Conservation (phyloP, 177 flowering plant species). For the Vitis hybrid region DNA sequence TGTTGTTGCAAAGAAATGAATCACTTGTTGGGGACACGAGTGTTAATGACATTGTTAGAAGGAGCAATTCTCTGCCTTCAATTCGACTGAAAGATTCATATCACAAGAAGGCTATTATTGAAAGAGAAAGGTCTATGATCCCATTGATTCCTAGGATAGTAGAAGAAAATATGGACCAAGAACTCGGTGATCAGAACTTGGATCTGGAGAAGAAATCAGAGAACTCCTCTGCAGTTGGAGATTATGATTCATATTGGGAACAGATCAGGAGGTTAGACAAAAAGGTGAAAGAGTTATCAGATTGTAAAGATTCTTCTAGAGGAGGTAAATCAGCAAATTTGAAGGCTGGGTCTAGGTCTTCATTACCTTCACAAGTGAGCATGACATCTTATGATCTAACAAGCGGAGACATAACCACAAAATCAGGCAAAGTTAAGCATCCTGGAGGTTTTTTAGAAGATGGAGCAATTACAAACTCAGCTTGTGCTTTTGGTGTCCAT, state of each 20-base stretch:
- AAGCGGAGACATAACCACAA: constrained; percentile 4
- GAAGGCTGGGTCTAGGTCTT: constrained; percentile 21
- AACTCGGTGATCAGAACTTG: constrained; percentile 9
- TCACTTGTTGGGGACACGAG: constrained; percentile 16
- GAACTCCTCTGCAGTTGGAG: constrained; percentile 16
- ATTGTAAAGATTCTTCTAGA: constrained; percentile 17
- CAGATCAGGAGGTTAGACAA: constrained; percentile 58
- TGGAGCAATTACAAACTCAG: constrained; percentile 16
- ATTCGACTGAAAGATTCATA: constrained; percentile 16
- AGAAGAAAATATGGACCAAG: constrained; percentile 20
- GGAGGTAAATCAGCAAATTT: constrained; percentile 11
- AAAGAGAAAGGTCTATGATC: constrained; percentile 21
- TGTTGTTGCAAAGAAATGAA: constrained; percentile 26
- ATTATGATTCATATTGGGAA: constrained; percentile 49
- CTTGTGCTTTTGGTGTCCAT: constrained; percentile 32
- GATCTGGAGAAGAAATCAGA: constrained; percentile 26
- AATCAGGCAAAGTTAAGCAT: constrained; percentile 15
- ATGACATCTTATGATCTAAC: constrained; percentile 11
- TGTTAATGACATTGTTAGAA: constrained; percentile 25
- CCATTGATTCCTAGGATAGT: constrained; percentile 6
- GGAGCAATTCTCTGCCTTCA: constrained; percentile 47
- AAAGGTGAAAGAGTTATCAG: constrained; percentile 43
- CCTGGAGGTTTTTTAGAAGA: constrained; percentile 1
- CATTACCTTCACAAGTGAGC: constrained; percentile 18
- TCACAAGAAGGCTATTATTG: constrained; percentile 18